phyloP scores from a whole-genome alignment of 345 rosid species.

The Conringia planisiliqua region DNA sequence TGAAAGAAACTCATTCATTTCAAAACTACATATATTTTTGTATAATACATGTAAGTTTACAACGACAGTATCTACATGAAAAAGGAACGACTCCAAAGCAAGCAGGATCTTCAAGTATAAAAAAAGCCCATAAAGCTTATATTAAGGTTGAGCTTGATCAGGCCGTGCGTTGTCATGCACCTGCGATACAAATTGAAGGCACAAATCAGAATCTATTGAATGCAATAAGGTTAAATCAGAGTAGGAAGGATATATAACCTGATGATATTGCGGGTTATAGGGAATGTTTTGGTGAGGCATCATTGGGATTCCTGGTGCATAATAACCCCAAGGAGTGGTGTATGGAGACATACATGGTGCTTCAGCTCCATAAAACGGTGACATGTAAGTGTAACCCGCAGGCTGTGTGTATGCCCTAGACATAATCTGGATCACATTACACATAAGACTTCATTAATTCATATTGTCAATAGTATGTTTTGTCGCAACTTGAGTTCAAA shows the following conservation, averaged over 20 bases:
- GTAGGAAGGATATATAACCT: slow-evolving; percentile 11
- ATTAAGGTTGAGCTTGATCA: background rate
- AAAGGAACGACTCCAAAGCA: background rate
- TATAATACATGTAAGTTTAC: background rate
- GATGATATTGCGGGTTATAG: background rate
- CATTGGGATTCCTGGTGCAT: background rate
- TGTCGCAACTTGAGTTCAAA: background rate
- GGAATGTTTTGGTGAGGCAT: slow-evolving; percentile 8
- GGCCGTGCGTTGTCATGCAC: background rate
- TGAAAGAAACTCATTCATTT: background rate
- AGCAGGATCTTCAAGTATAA: background rate
- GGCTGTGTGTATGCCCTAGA: background rate
- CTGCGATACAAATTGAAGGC: background rate
- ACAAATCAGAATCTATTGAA: background rate
- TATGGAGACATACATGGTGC: slow-evolving; percentile 15
- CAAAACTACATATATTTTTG: background rate
- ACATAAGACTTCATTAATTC: background rate
- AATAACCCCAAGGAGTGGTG: slow-evolving; percentile 18
- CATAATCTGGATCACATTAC: slow-evolving; percentile 8
- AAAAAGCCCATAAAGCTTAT: background rate
- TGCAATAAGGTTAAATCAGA: background rate
- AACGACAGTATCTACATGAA: background rate
- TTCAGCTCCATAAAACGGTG: slow-evolving; percentile 16
- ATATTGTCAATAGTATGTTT: background rate
- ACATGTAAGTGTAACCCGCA: background rate